Evolutionary conservation across 2,329 filamentous ascomycete species (phyloP).

Genomic region (Hymenoscyphus repandus): DNA sequence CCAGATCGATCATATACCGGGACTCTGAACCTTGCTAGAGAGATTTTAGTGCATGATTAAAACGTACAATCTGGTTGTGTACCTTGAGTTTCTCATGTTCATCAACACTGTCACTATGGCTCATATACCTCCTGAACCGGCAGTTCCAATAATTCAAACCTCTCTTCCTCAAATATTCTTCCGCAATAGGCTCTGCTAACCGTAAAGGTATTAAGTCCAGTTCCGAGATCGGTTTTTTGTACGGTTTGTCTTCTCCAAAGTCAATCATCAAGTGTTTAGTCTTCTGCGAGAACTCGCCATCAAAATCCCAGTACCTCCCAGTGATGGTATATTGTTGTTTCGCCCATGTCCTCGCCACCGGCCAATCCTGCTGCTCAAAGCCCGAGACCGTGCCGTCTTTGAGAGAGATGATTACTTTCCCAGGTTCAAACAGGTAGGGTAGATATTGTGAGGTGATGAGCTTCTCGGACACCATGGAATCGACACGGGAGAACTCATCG

Average conservation of each 20-base stretch:
- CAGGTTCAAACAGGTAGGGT: background rate
- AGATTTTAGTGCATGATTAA: background rate
- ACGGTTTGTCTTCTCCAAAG: background rate
- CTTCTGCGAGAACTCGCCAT: background rate
- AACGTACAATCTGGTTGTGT: background rate
- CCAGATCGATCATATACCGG: background rate
- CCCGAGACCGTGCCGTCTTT: background rate
- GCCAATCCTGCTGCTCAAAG: background rate
- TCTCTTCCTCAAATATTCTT: background rate
- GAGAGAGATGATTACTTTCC: background rate
- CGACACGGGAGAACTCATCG: too few species aligned
- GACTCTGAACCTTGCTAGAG: background rate
- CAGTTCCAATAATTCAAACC: conserved; percentile 4
- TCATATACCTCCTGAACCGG: background rate
- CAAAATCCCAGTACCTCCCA: background rate
- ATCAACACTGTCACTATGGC: background rate
- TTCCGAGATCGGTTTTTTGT: background rate
- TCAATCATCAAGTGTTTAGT: background rate
- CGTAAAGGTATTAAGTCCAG: background rate
- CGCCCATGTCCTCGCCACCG: background rate
- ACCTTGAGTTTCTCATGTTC: too few species aligned
- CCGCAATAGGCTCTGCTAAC: background rate
- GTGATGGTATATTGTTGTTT: background rate
- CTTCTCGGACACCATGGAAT: background rate
- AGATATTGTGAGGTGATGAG: background rate